Conservation (phyloP, 2,329 filamentous ascomycete genomes). For the Nemania sp. region DNA sequence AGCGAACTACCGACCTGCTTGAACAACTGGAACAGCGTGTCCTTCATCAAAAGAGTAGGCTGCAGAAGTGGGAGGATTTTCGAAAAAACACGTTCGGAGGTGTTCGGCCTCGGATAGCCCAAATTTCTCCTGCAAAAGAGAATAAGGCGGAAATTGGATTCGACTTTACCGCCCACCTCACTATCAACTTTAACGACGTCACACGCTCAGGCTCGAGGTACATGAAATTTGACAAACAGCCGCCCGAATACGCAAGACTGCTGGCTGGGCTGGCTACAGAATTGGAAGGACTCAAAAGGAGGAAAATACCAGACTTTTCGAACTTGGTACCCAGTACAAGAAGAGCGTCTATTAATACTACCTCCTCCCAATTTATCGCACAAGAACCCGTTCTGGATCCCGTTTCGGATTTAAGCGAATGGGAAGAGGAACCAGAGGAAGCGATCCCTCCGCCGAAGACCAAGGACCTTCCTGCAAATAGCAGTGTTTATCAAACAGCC, state of each 20-base stretch:
- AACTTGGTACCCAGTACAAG: conserved; percentile 29
- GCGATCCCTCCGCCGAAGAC: conserved; percentile 12
- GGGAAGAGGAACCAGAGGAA: conserved; percentile 52
- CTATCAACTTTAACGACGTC: conserved; percentile 48
- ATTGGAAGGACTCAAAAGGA: conserved; percentile 41
- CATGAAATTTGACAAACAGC: conserved; percentile 34
- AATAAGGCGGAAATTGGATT: conserved; percentile 55
- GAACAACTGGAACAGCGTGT: conserved; percentile 74
- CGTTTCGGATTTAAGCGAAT: conserved; percentile 55
- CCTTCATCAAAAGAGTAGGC: conserved; percentile 65
- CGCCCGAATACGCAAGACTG: conserved; percentile 50
- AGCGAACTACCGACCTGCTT: conserved; percentile 58
- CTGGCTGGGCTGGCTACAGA: conserved; percentile 49
- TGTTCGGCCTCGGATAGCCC: conserved; percentile 32
- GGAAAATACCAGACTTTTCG: conserved; percentile 39
- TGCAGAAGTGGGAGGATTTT: conserved; percentile 77
- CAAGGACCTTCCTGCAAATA: not conserved
- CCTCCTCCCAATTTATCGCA: conserved; percentile 14
- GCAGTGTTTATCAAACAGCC: conserved; percentile 11
- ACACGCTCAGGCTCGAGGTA: conserved; percentile 29
- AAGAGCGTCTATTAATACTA: conserved; percentile 18
- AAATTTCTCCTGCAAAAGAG: conserved; percentile 30
- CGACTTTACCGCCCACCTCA: conserved; percentile 58
- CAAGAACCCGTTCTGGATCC: conserved; percentile 36
- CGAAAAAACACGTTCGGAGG: conserved; percentile 53